Evolutionary conservation across 345 rosid species (phyloP).

Genomic region (Lepidium sativum): DNA sequence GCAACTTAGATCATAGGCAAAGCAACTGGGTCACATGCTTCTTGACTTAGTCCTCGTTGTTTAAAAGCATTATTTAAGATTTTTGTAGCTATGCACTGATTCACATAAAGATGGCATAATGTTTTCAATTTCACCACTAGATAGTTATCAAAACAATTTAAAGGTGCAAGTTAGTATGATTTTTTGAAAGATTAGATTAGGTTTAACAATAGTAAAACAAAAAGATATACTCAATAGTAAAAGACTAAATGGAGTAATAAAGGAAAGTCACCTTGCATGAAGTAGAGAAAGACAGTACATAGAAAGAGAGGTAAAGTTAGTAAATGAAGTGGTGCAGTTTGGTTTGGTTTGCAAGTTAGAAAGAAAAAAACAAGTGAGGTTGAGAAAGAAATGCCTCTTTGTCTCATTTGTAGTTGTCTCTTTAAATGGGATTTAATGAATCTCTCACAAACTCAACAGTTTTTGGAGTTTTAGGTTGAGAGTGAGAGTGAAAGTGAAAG

Average conservation of each 20-base stretch:
- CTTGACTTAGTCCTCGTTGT: too few relatives aligned
- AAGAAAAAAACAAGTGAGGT: slow-evolving; percentile 28
- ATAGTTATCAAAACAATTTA: background rate
- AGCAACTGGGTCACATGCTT: too few relatives aligned
- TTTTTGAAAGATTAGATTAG: background rate
- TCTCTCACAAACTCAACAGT: slow-evolving; percentile 14
- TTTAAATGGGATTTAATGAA: slow-evolving; percentile 24
- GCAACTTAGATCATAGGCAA: too few relatives aligned
- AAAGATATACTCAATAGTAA: background rate
- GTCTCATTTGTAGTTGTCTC: slow-evolving; percentile 78
- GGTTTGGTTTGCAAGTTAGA: slow-evolving; percentile 31
- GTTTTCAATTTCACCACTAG: background rate
- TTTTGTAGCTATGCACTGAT: background rate
- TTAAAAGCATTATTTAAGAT: background rate
- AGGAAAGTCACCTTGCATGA: slow-evolving; percentile 9
- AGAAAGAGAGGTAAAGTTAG: slow-evolving; percentile 1
- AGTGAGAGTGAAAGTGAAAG: slow-evolving; percentile 47
- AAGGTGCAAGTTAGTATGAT: background rate
- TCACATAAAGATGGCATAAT: background rate
- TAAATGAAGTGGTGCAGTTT: slow-evolving; percentile 5
- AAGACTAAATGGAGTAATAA: background rate
- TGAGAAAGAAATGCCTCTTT: slow-evolving; percentile 32
- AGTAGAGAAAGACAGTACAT: slow-evolving; percentile 8
- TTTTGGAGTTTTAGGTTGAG: slow-evolving; percentile 1
- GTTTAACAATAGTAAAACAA: background rate